Evolutionary conservation across 305 asterid species (phyloP).

Genomic region (Rubia peregrina): DNA sequence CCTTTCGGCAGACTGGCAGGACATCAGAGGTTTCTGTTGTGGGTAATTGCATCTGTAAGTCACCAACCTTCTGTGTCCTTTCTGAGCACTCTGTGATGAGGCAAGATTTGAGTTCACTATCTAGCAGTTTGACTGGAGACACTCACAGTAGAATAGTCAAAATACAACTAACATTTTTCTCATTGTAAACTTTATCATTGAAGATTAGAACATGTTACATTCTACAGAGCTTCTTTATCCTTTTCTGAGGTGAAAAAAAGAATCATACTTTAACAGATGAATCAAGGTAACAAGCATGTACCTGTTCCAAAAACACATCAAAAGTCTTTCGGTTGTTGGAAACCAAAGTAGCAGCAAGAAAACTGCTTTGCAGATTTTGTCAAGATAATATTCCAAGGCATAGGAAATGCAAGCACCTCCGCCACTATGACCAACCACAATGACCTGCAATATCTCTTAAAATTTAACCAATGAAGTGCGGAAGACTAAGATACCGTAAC

Average conservation of each 20-base stretch:
- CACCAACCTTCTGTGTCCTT: too few relatives aligned
- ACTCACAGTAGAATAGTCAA: too few relatives aligned
- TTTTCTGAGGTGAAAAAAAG: constrained; percentile 4
- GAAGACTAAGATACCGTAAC: neutral
- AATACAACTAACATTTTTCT: neutral
- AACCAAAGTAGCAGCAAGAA: constrained; percentile 80
- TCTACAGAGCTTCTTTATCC: neutral
- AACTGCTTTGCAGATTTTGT: constrained; percentile 70
- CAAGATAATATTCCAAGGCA: constrained; percentile 64
- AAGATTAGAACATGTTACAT: neutral
- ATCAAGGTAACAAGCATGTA: constrained; percentile 8
- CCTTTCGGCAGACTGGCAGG: too few relatives aligned
- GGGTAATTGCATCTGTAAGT: too few relatives aligned
- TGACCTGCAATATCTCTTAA: constrained; percentile 39
- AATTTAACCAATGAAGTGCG: neutral
- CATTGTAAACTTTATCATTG: neutral
- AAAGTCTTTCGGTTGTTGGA: constrained; percentile 77
- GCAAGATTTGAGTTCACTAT: neutral
- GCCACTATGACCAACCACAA: constrained; percentile 87
- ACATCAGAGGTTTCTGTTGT: too few relatives aligned
- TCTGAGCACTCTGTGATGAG: too few relatives aligned
- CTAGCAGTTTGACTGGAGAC: neutral
- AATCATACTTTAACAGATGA: constrained; percentile 1
- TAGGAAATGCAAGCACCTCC: constrained; percentile 94
- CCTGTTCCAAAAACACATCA: constrained; percentile 90